Percentiles rank a stretch among this genome's conserved stretches.
These are phyloP conservation scores for Wickerhamomyces rabaulensis DNA, from an alignment of 805 yeast species.

Conservation along the genomic window DNA sequence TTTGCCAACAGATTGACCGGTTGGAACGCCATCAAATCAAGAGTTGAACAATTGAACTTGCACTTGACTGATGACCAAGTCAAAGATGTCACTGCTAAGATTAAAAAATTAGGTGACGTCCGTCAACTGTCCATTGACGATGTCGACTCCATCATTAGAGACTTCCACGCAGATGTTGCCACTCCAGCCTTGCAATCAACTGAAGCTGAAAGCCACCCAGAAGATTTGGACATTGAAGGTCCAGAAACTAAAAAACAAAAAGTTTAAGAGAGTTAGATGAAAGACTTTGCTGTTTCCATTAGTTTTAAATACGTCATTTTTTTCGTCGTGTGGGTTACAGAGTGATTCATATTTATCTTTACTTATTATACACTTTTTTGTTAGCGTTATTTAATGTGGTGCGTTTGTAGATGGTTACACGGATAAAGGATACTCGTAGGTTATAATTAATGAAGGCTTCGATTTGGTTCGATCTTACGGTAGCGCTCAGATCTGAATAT, in stretches of 20 bases:
- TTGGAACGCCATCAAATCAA: slow-evolving; percentile 97
- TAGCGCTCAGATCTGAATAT: too few relatives aligned
- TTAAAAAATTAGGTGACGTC: slow-evolving; percentile 91
- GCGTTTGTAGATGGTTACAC: too few relatives aligned
- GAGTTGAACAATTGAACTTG: slow-evolving; percentile 95
- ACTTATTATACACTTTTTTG: not conserved
- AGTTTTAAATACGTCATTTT: not conserved
- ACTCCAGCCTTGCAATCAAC: slow-evolving; percentile 40
- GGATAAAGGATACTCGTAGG: too few relatives aligned
- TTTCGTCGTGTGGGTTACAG: not conserved
- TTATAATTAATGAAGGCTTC: too few relatives aligned
- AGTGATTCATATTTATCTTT: not conserved
- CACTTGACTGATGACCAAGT: slow-evolving; percentile 85
- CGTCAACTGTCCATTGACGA: slow-evolving; percentile 93
- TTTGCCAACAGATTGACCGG: slow-evolving; percentile 98
- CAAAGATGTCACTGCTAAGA: slow-evolving; percentile 91
- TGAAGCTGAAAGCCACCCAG: slow-evolving; percentile 21
- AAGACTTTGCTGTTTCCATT: not conserved
- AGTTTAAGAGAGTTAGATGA: slow-evolving; percentile 2
- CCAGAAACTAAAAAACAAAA: slow-evolving; percentile 30
- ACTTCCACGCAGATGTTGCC: slow-evolving; percentile 73
- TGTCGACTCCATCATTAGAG: slow-evolving; percentile 94
- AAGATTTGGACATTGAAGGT: slow-evolving; percentile 16
- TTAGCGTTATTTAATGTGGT: not conserved
- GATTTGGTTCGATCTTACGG: too few relatives aligned